These are phyloP conservation scores for Suillus alpinus DNA, from an alignment of 768 basidiomycete species.

Conservation along the genomic window DNA sequence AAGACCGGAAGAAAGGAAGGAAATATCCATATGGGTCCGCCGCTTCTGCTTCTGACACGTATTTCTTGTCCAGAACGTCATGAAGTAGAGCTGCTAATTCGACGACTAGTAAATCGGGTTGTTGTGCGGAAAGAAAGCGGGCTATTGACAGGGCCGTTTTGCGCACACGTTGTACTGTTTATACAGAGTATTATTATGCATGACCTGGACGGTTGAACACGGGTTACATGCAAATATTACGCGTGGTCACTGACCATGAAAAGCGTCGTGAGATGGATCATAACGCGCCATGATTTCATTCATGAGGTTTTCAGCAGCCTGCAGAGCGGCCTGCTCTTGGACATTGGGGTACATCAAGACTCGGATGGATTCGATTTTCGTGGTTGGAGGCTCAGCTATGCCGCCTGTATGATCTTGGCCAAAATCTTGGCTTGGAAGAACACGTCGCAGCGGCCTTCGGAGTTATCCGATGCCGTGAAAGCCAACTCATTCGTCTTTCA, in stretches of 20 bases:
- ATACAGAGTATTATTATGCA: neutral
- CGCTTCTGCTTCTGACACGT: conserved; percentile 55
- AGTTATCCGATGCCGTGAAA: conserved; percentile 10
- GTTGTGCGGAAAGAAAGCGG: conserved; percentile 35
- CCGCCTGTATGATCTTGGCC: neutral
- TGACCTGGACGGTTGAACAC: neutral
- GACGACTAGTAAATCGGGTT: conserved; percentile 70
- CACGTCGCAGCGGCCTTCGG: conserved; percentile 21
- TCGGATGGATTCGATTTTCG: neutral
- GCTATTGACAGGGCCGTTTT: conserved; percentile 74
- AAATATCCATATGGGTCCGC: conserved; percentile 66
- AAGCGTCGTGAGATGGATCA: conserved; percentile 78
- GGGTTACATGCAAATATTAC: neutral
- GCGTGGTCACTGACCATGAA: conserved; percentile 57
- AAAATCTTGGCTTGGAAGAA: neutral
- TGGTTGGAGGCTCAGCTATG: neutral
- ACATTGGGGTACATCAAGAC: conserved; percentile 47
- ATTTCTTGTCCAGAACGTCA: conserved; percentile 86
- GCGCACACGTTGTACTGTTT: conserved; percentile 76
- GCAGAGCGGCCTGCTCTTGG: conserved; percentile 50
- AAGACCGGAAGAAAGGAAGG: conserved; percentile 57
- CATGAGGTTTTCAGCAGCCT: conserved; percentile 69
- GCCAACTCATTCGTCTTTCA: neutral
- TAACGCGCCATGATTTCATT: conserved; percentile 69
- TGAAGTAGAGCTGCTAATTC: conserved; percentile 89